Conservation (phyloP, 169 alveolate genomes). For the Cystoisospora suis region DNA sequence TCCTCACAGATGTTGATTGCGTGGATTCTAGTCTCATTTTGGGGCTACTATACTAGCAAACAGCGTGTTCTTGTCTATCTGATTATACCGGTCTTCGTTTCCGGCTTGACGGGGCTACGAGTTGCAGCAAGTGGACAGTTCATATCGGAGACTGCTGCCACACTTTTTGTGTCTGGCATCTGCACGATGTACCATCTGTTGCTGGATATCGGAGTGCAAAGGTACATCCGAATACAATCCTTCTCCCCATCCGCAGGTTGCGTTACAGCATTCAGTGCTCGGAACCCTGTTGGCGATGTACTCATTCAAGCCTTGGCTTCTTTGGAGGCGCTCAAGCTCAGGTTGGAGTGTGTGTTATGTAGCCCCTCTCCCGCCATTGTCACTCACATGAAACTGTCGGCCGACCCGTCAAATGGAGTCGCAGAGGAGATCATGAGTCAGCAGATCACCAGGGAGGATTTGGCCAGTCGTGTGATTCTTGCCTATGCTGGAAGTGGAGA, state of each 20-base stretch:
- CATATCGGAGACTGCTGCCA: neutral
- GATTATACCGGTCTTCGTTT: neutral
- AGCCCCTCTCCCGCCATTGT: neutral
- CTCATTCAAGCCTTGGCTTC: neutral
- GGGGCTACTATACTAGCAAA: constrained; percentile 26
- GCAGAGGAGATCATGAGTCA: too few relatives aligned
- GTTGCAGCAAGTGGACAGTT: neutral
- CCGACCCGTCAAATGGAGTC: too few relatives aligned
- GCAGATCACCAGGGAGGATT: neutral
- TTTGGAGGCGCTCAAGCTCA: neutral
- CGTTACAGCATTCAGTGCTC: neutral
- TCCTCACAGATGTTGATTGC: neutral
- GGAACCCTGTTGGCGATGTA: neutral
- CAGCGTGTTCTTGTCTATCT: neutral
- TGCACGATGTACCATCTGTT: neutral
- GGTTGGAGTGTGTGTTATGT: neutral
- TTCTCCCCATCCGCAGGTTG: neutral
- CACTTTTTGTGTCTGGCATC: neutral
- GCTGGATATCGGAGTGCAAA: neutral
- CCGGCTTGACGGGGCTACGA: neutral
- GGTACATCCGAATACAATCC: neutral
- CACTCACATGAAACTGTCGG: neutral
- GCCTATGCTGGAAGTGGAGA: constrained; percentile 41
- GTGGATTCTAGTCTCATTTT: constrained; percentile 10
- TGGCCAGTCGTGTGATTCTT: neutral